Percentiles rank a stretch among this genome's conserved stretches.
These are phyloP conservation scores for Fusarium nygamai DNA, from an alignment of 2,329 filamentous ascomycete genomes.

Conservation along the genomic window DNA sequence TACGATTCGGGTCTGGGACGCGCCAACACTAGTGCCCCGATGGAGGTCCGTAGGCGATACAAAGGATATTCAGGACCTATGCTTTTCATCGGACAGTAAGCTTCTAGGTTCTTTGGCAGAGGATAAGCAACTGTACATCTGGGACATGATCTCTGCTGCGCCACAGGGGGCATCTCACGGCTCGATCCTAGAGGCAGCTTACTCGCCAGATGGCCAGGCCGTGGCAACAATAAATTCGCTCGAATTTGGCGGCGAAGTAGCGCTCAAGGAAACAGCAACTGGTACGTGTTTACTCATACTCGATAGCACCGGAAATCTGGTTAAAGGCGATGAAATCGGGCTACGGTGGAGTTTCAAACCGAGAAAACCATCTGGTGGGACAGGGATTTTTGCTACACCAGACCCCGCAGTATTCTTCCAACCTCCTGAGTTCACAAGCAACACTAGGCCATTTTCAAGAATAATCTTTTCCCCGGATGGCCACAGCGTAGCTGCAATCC, in stretches of 20 bases:
- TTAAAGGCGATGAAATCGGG: no score
- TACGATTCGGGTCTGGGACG: background rate
- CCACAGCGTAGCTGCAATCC: background rate
- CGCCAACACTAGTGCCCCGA: background rate
- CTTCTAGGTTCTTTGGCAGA: rapidly evolving
- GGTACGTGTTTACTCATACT: rapidly evolving
- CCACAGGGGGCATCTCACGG: rapidly evolving
- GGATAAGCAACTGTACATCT: background rate
- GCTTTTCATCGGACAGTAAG: rapidly evolving
- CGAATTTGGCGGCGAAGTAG: background rate
- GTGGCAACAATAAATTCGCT: background rate
- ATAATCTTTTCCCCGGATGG: background rate
- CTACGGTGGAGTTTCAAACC: no score
- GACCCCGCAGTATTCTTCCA: background rate
- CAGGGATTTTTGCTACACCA: rapidly evolving
- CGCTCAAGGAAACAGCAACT: background rate
- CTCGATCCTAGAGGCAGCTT: background rate
- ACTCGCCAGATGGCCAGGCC: background rate
- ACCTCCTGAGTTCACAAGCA: rapidly evolving
- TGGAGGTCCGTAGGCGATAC: rapidly evolving
- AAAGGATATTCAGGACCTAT: background rate
- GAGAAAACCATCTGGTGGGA: background rate
- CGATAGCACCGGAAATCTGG: background rate
- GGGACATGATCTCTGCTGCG: background rate
- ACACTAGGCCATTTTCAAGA: rapidly evolving